These are phyloP conservation scores for Orobanche coerulescens DNA, from an alignment of 257 asterid species.

Conservation along the genomic window DNA sequence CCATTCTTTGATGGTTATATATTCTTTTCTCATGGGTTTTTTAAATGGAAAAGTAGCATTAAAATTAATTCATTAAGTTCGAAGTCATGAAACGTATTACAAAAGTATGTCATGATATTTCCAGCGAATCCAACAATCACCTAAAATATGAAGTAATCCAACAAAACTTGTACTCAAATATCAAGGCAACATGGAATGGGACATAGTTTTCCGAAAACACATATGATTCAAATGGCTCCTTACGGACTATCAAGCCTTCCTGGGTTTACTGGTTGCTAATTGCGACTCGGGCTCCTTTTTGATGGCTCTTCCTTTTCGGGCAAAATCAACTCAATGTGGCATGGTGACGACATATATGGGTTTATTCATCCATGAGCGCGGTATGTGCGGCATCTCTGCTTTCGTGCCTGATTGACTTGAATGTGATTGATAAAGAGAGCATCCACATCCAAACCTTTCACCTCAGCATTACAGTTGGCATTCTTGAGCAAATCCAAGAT, in stretches of 20 bases:
- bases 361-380: conserved; percentile 73
- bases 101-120: too few species aligned
- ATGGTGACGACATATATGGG: conserved; percentile 71
- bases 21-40: too few species aligned
- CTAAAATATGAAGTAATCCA: too few species aligned
- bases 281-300: conserved; percentile 43
- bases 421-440: conserved; percentile 34
- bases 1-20: too few species aligned
- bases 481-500: neutral
- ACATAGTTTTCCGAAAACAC: too few species aligned
- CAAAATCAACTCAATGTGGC: conserved; percentile 58
- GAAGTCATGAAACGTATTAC: too few species aligned
- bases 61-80: too few species aligned
- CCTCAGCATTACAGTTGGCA: neutral
- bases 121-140: too few species aligned
- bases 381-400: conserved; percentile 67
- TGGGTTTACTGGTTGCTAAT: conserved; percentile 29
- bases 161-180: too few species aligned
- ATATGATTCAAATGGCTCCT: too few species aligned
- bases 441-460: conserved; percentile 45
- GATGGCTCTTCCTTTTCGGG: conserved; percentile 64
- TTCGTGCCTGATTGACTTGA: conserved; percentile 64
- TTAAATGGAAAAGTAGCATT: too few species aligned
- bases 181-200: too few species aligned
- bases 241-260: conserved; percentile 36